Conservation (phyloP, 2,329 filamentous ascomycete species). For the Trichoderma aggressivum region DNA sequence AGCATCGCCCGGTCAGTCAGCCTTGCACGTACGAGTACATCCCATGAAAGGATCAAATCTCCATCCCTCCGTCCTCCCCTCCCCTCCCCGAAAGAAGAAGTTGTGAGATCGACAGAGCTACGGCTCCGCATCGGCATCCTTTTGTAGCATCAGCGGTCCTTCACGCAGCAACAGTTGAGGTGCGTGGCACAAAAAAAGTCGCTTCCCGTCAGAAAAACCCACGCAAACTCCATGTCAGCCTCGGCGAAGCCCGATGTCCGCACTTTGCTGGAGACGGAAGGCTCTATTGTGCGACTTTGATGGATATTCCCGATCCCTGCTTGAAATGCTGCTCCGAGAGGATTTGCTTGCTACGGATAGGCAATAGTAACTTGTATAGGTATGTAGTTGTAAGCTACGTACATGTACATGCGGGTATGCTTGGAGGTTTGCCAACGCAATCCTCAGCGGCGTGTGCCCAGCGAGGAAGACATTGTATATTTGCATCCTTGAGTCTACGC, state of each 20-base stretch:
- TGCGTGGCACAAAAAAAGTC: background rate
- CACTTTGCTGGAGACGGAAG: background rate
- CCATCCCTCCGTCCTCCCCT: background rate
- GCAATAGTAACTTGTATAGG: background rate
- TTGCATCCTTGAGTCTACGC: background rate
- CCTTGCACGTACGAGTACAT: background rate
- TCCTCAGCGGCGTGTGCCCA: background rate
- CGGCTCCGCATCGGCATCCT: background rate
- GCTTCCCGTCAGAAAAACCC: background rate
- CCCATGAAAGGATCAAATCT: background rate
- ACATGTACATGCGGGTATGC: background rate
- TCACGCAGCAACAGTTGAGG: background rate
- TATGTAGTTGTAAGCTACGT: background rate
- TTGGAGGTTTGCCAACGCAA: too few relatives aligned
- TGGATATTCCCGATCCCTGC: background rate
- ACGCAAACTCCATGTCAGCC: background rate
- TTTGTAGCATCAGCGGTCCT: background rate
- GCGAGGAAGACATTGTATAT: background rate
- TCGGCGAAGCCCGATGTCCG: slow-evolving; percentile 2
- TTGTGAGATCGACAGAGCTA: background rate
- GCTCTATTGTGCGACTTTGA: background rate
- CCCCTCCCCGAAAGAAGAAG: background rate
- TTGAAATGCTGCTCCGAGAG: background rate
- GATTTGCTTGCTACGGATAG: background rate
- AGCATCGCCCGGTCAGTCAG: background rate